phyloP scores from a whole-genome alignment of 805 yeast genomes.

The Candida nemodendra region DNA sequence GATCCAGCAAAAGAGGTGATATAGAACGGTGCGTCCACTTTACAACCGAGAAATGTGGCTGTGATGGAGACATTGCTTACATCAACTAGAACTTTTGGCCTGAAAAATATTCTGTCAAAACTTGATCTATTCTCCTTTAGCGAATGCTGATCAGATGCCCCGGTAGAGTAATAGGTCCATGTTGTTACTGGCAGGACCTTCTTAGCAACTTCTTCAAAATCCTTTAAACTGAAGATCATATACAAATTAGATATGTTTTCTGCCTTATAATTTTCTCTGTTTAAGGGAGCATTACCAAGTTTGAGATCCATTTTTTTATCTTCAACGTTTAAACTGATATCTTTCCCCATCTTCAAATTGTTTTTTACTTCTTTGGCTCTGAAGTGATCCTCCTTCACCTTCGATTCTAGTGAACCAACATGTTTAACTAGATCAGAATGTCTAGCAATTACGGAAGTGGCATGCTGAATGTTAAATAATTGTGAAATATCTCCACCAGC shows the following conservation, averaged over 20 bases:
- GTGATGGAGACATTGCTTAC: constrained; percentile 58
- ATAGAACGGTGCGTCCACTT: constrained; percentile 70
- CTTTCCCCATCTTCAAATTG: no score
- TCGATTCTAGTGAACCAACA: no score
- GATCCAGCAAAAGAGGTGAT: constrained; percentile 86
- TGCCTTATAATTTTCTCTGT: no score
- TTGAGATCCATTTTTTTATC: no score
- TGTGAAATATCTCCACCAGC: constrained; percentile 44
- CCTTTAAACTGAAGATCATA: constrained; percentile 73
- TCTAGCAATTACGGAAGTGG: no score
- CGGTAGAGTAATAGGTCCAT: constrained; percentile 86
- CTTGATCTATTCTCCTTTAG: constrained; percentile 83
- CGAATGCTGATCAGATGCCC: constrained; percentile 85
- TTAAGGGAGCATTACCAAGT: no score
- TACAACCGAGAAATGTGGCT: constrained; percentile 66
- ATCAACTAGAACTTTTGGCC: constrained; percentile 74
- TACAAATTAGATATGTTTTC: no score
- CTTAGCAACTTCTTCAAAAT: constrained; percentile 81
- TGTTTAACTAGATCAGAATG: no score
- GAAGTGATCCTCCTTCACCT: no score
- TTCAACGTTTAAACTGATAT: no score
- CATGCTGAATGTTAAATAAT: constrained; percentile 37
- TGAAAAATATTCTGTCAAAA: constrained; percentile 77
- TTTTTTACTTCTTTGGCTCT: no score
- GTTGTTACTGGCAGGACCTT: constrained; percentile 67